These are phyloP conservation scores for Lentithecium fluviatile DNA, from an alignment of 495 filamentous ascomycete genomes.

Conservation along the genomic window DNA sequence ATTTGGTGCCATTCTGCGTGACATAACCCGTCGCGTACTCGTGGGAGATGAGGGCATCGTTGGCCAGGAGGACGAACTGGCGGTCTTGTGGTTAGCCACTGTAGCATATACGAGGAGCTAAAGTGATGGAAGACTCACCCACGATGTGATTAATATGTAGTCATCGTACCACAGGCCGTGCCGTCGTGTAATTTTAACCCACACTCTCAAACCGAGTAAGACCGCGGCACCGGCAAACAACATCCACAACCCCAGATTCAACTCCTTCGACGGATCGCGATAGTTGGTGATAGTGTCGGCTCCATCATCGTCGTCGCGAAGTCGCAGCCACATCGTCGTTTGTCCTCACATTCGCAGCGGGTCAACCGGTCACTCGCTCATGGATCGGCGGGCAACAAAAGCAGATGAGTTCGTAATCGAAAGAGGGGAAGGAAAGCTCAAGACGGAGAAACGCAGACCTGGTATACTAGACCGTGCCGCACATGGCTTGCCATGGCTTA, in stretches of 20 bases:
- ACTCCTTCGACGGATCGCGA: constrained; percentile 4
- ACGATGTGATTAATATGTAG: constrained; percentile 4
- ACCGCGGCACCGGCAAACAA: constrained; percentile 6
- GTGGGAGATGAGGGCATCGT: constrained; percentile 6
- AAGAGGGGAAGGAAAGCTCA: no score
- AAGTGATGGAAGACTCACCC: constrained; percentile 3
- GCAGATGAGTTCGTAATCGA: no score
- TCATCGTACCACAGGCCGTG: constrained; percentile 21
- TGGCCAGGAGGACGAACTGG: constrained; percentile 9
- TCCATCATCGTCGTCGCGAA: no score
- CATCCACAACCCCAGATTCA: constrained; percentile 12
- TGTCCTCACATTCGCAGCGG: no score
- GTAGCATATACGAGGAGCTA: no score
- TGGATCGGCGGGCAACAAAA: no score
- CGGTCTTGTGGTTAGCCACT: background rate
- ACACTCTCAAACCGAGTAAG: constrained; percentile 8
- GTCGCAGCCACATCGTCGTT: no score
- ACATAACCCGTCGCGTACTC: constrained; percentile 16
- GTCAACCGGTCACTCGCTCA: no score
- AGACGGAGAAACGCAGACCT: no score
- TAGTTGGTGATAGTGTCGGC: background rate
- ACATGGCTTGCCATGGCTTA: no score
- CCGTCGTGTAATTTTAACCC: constrained; percentile 12
- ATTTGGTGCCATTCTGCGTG: constrained; percentile 2
- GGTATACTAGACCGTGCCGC: no score